Evolutionary conservation across 1,284 basidiomycete genomes (phyloP).

Genomic region (Cutaneotrichosporon arboriforme): DNA sequence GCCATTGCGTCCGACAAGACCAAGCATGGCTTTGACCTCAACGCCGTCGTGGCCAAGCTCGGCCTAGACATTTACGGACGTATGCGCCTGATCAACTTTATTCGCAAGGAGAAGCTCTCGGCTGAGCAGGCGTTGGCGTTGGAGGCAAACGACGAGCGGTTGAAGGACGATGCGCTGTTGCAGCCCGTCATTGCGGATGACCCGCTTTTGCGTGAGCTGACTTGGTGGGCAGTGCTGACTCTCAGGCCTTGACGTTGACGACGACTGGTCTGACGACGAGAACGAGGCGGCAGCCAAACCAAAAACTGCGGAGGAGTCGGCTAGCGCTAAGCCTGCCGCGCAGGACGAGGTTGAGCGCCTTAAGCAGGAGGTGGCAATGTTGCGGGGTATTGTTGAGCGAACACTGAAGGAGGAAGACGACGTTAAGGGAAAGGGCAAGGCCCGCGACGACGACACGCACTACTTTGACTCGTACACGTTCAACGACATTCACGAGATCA

Average conservation of each 20-base stretch:
- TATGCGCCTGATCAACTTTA: conserved; percentile 79
- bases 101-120: conserved; percentile 56
- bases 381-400: conserved; percentile 32
- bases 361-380: conserved; percentile 28
- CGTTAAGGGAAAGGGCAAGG: conserved; percentile 36
- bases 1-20: conserved; percentile 62
- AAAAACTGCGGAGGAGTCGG: background rate
- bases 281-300: conserved; percentile 17
- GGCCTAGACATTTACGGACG: conserved; percentile 62
- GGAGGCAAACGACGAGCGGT: conserved; percentile 26
- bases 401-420: conserved; percentile 27
- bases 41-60: conserved; percentile 21
- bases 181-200: conserved; percentile 75
- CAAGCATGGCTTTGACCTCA: conserved; percentile 48
- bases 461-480: conserved; percentile 93
- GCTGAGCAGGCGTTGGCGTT: conserved; percentile 1
- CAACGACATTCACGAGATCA: conserved; percentile 62
- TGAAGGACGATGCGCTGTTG: conserved; percentile 69
- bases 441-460: conserved; percentile 78
- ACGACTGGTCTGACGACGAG: conserved; percentile 64
- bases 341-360: conserved; percentile 38
- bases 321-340: conserved; percentile 44
- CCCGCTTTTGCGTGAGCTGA: conserved; percentile 70
- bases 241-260: conserved; percentile 58
- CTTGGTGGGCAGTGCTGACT: conserved; percentile 34